phyloP scores from a whole-genome alignment of 192 early-diverging fungal genomes.

The Entomortierella beljakovae region DNA sequence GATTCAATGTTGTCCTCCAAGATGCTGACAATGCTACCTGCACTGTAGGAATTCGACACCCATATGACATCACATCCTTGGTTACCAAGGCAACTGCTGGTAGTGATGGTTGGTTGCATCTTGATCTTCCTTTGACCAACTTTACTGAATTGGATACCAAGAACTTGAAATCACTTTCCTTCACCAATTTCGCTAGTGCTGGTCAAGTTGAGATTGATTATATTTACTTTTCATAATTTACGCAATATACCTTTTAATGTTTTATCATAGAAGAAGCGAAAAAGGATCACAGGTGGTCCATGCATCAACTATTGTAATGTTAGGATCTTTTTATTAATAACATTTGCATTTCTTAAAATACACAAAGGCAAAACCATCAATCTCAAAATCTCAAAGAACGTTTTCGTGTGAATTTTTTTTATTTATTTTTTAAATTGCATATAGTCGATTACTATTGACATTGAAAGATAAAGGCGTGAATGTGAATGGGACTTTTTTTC shows the following conservation, averaged over 20 bases:
- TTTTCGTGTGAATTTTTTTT: too few species aligned
- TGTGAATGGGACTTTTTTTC: too few species aligned
- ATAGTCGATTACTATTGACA: too few species aligned
- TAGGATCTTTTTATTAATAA: too few species aligned
- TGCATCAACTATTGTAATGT: too few species aligned
- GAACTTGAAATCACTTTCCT: background rate
- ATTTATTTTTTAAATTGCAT: too few species aligned
- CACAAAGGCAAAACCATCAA: too few species aligned
- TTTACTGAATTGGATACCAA: background rate
- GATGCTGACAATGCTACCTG: background rate
- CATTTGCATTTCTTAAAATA: background rate
- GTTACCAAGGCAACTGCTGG: background rate
- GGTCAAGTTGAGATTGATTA: background rate
- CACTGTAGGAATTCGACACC: background rate
- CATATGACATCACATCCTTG: background rate
- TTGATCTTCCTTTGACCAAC: background rate
- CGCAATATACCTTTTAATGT: too few species aligned
- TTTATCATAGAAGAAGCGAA: too few species aligned
- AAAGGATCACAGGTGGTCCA: too few species aligned
- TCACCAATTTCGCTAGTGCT: background rate
- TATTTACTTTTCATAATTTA: background rate
- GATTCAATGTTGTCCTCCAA: slow-evolving; percentile 15
- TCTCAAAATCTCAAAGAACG: too few species aligned
- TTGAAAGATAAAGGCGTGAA: too few species aligned
- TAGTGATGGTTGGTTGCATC: background rate